Percentiles rank a stretch among this genome's conserved stretches.
Conservation (phyloP, 768 basidiomycete species). For the Tephrocybe sp. region DNA sequence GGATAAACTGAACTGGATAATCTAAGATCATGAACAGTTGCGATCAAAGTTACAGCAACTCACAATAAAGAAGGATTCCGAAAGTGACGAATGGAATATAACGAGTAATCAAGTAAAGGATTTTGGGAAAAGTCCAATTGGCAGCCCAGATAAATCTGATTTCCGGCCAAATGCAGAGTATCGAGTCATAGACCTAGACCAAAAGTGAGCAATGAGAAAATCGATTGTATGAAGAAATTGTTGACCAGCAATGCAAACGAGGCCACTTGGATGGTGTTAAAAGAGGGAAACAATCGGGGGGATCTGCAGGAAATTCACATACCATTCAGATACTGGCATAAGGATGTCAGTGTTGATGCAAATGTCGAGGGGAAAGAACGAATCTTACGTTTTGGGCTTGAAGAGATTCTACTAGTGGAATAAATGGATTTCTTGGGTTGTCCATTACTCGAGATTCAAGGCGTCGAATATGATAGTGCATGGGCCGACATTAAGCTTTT, state of each 20-base stretch:
- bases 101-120: slow-evolving; percentile 12
- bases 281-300: background rate
- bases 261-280: background rate
- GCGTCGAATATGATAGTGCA: no score
- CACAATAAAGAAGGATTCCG: background rate
- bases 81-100: slow-evolving; percentile 9
- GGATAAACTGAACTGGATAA: background rate
- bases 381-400: background rate
- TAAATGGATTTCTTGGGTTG: no score
- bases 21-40: background rate
- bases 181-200: slow-evolving; percentile 19
- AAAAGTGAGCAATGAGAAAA: background rate
- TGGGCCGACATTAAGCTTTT: no score
- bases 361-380: no score
- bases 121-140: slow-evolving; percentile 10
- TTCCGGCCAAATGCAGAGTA: slow-evolving; percentile 16
- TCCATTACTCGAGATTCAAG: no score
- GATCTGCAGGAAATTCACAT: background rate
- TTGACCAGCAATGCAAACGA: background rate
- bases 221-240: no score
- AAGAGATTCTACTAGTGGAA: background rate
- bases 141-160: slow-evolving; percentile 9
- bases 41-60: no score
- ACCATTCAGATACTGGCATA: background rate
- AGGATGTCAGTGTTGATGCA: no score